Evolutionary conservation across 495 filamentous ascomycete genomes (phyloP), one percentile per base, ranked within the genome.

Genomic region (Penicillium pulvis): DNA sequence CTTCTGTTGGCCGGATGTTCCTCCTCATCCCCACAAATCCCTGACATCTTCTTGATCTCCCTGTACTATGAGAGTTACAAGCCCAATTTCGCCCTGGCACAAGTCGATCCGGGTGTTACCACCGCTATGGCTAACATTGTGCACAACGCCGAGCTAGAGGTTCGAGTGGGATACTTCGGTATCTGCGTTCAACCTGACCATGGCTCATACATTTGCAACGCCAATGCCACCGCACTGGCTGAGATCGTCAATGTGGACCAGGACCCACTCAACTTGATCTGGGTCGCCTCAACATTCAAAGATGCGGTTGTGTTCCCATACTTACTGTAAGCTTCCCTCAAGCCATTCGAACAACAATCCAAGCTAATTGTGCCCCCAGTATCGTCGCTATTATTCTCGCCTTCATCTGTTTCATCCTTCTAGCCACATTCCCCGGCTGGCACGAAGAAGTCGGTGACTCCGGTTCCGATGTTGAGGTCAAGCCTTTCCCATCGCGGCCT

Each of bases 101-200:
- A 97, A 76, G 91, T 93, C 53, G 84, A 94, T 68, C 93, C 92
- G 55, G 89, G 87, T 39, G 89, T 93, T 55, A 85, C 88, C 53
- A 77, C 75, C 4, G 83, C 86, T 20, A 86, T 87, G 47, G 78
- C 82, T 36, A 86, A 88, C 60, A 86, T 89, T 43, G 86, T 89
- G 45, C 83, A 83, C 48, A 71, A 72, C 35, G 85, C 86, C 2
- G 73, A 82, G 55, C 71, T 89, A 47, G 85, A 87, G 67, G 86
- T 88, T n/a, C 82, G 86, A 4, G 86, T 89, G 17, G 86, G 86
- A 28, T 89, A 88, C 71, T 89, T 89, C 60, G 86, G 86, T 58
- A 85, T 89, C 70, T 89, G 86, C 66, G 75, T 88, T 57, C 83
- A 83, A 60, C 81, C 81, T 5, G 82, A 87, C 60, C 79, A 76